Conservation (phyloP, 2,329 filamentous ascomycete species). For the Colletotrichum orbiculare region DNA sequence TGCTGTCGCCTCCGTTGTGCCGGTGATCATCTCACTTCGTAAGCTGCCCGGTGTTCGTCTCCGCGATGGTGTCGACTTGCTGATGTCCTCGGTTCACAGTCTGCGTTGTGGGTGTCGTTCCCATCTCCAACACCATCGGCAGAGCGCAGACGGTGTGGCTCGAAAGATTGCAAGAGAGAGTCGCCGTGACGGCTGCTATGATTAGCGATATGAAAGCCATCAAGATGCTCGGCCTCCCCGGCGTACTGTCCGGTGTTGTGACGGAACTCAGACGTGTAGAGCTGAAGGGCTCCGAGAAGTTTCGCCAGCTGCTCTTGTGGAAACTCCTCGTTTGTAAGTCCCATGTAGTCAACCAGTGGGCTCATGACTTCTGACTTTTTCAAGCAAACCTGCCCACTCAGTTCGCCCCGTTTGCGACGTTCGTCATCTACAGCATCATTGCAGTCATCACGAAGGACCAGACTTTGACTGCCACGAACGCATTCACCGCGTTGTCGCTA, state of each 20-base stretch:
- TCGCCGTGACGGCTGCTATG: slow-evolving; percentile 58
- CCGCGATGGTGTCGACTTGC: not conserved
- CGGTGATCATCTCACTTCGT: slow-evolving; percentile 58
- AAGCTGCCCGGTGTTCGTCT: slow-evolving; percentile 37
- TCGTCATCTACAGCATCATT: slow-evolving; percentile 26
- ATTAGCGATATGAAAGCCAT: slow-evolving; percentile 62
- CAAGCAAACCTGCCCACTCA: slow-evolving; percentile 10
- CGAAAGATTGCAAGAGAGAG: slow-evolving; percentile 58
- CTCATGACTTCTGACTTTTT: slow-evolving; percentile 13
- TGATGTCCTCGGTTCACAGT: slow-evolving; percentile 40
- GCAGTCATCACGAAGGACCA: slow-evolving; percentile 32
- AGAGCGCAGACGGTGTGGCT: slow-evolving; percentile 57
- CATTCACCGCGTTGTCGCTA: slow-evolving; percentile 37
- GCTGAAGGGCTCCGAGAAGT: slow-evolving; percentile 38
- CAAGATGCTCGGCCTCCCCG: slow-evolving; percentile 60
- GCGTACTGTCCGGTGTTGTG: slow-evolving; percentile 45
- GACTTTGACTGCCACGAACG: slow-evolving; percentile 23
- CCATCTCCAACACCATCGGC: slow-evolving; percentile 38
- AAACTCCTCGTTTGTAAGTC: slow-evolving; percentile 32
- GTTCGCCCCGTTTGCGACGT: slow-evolving; percentile 35
- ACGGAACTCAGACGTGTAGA: slow-evolving; percentile 37
- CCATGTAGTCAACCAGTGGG: slow-evolving; percentile 5
- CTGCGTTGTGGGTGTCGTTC: slow-evolving; percentile 48
- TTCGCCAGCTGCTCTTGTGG: slow-evolving; percentile 36
- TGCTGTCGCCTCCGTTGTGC: slow-evolving; percentile 51